Evolutionary conservation across 768 basidiomycete species (phyloP).

Genomic region (Macrolepiota albuminosa): DNA sequence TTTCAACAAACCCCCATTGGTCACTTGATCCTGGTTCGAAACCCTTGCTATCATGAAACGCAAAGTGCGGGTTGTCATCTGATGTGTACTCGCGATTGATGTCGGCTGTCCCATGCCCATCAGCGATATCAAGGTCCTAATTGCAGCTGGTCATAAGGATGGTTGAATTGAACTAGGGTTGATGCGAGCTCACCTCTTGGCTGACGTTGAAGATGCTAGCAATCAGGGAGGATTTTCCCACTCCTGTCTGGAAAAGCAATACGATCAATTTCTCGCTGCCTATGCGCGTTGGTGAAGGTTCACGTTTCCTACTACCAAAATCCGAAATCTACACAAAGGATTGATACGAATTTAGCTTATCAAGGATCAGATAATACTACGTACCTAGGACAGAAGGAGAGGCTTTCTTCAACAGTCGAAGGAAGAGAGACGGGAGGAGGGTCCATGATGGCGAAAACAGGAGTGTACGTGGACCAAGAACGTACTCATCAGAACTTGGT

Average conservation of each 20-base stretch:
- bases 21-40: neutral
- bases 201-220: neutral
- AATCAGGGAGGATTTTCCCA: neutral
- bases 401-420: neutral
- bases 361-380: neutral
- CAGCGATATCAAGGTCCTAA: neutral
- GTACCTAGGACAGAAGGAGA: neutral
- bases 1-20: neutral
- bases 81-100: conserved; percentile 1
- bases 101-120: neutral
- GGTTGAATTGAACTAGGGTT: neutral
- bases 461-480: neutral
- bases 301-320: neutral
- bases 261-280: neutral
- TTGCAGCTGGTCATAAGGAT: neutral
- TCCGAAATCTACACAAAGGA: neutral
- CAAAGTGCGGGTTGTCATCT: neutral
- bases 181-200: neutral
- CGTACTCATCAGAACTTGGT: neutral
- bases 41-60: neutral
- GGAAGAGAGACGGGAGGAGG: neutral
- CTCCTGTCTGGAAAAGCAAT: neutral
- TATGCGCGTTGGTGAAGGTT: neutral
- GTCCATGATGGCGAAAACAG: neutral
- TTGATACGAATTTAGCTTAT: neutral